These are phyloP conservation scores for Solanum clarkiae DNA, from an alignment of 257 asterid species.

Conservation along the genomic window DNA sequence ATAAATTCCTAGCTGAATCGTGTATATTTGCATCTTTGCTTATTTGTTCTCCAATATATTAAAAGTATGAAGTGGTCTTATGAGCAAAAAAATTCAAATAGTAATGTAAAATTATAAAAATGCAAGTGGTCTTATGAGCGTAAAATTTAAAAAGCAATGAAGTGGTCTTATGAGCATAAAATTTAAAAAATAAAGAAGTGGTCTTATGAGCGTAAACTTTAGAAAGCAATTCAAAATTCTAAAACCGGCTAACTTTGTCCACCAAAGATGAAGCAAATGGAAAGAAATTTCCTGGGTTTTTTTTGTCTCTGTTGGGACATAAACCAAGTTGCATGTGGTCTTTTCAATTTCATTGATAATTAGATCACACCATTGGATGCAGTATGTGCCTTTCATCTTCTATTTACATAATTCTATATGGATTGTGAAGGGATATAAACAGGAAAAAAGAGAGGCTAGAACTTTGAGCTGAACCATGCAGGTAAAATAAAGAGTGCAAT, in stretches of 20 bases:
- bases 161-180: neutral
- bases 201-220: no score
- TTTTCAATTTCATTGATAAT: neutral
- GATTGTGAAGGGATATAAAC: neutral
- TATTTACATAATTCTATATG: neutral
- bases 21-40: neutral
- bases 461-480: neutral
- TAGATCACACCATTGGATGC: neutral
- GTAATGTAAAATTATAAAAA: neutral
- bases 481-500: neutral
- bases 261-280: neutral
- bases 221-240: neutral
- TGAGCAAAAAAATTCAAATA: neutral
- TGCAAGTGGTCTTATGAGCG: neutral
- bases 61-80: neutral
- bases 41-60: neutral
- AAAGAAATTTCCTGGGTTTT: neutral
- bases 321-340: neutral
- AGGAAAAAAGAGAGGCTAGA: neutral
- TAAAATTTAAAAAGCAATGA: neutral
- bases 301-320: neutral
- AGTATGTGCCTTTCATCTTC: neutral
- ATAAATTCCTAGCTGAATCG: neutral
- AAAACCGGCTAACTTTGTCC: neutral
- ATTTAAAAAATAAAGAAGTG: neutral